Base-by-base conservation (phyloP, 2,329 filamentous ascomycete genomes). In the Pyricularia sp. region DNA sequence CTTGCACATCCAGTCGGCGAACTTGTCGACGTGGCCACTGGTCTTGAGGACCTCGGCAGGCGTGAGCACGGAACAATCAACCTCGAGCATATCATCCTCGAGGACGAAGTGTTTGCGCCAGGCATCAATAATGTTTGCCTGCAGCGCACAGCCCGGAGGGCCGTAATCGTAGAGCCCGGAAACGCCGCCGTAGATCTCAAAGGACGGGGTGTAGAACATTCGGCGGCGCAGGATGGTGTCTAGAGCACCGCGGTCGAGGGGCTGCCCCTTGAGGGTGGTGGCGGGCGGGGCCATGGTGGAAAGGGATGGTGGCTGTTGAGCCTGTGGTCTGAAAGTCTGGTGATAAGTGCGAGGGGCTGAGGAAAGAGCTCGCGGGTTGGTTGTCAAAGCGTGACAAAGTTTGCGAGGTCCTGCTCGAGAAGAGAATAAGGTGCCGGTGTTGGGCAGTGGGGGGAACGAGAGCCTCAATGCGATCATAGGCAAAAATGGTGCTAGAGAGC, bases 1-100 rank as follows among this genome's bases (percentile, higher is more conserved):
- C 81, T 97, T 97, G 89, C 92, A 97, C 94, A 98, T 97, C 92
- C 92, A 98, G 80, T 98, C 94, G 80, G 93, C 92, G 77, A 98
- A 98, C 81, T 97, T 97, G 80, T 97, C 94, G 73, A 98, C 95
- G 82, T 99, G 95, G 72, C 95, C 95, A 79, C 89, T 92, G 68
- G 94, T 97, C 86, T 98, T 97, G 77, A 99, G 87, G 55, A 99
- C 92, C 65, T 95, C 92, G 76, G 95, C 89, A 42, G 95, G 95
- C 59, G 95, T 99, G 77, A 99, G 81, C 81, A 94, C 95, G 58
- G 92, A 95, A 82, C 93, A 97, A 82, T 97, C 94, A 72, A 97
- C 89, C 82, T 97, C 93, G 73, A 97, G 88, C 93, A 97, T 97
- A 78, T 97, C 92, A 83, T 97, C 93, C 82, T 94, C 90, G 70